Evolutionary conservation across 257 asterid genomes (phyloP).

Genomic region (Linaria vulgaris): DNA sequence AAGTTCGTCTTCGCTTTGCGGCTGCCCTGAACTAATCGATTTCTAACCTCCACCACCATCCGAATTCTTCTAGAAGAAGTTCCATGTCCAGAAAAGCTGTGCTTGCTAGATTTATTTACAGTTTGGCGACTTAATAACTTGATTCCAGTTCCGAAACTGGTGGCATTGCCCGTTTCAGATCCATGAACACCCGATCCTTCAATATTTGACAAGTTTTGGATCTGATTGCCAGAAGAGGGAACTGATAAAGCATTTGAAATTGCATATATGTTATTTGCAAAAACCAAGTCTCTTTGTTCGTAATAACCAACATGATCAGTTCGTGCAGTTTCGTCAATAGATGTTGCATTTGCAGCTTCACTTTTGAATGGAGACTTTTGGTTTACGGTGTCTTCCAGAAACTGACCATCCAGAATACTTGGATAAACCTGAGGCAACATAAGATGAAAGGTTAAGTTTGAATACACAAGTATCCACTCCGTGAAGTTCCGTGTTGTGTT

Average conservation of each 20-base stretch:
- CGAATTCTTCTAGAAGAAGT: conserved; percentile 73
- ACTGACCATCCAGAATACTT: conserved; percentile 17
- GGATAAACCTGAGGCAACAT: background rate
- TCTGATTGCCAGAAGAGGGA: conserved; percentile 28
- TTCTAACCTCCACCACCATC: conserved; percentile 43
- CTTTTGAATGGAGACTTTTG: conserved; percentile 20
- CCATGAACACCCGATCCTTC: conserved; percentile 24
- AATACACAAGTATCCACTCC: background rate
- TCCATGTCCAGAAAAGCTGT: conserved; percentile 43
- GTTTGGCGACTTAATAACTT: conserved; percentile 41
- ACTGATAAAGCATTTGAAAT: conserved; percentile 4
- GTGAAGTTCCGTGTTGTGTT: background rate
- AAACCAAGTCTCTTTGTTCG: conserved; percentile 14
- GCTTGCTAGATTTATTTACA: conserved; percentile 24
- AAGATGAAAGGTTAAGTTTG: conserved; percentile 4
- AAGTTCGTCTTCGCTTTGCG: conserved; percentile 22
- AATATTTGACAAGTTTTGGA: conserved; percentile 12
- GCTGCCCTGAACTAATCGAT: conserved; percentile 48
- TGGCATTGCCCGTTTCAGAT: conserved; percentile 14
- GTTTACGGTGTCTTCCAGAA: conserved; percentile 22
- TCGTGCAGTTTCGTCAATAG: conserved; percentile 6
- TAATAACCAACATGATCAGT: conserved; percentile 22
- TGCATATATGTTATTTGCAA: conserved; percentile 19
- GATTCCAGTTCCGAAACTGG: conserved; percentile 56
- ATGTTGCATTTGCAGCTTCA: conserved; percentile 5